phyloP scores from a whole-genome alignment of 225 moss, liverwort and hornwort genomes.

The Ulota crispa region DNA sequence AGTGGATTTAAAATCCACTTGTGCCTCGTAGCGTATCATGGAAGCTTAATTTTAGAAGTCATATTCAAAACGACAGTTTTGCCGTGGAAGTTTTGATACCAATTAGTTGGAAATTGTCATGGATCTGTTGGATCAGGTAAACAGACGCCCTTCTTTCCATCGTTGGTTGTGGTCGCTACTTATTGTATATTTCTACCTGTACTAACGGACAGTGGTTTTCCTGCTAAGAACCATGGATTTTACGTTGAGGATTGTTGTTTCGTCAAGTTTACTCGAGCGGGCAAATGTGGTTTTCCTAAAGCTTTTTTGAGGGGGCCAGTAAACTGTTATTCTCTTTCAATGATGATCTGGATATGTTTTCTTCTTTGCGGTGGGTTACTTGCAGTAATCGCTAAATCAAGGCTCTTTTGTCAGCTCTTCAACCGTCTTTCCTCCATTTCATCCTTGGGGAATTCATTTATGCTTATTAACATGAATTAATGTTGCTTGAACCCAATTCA shows the following conservation, averaged over 20 bases:
- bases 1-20: conserved; percentile 3
- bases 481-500: no score
- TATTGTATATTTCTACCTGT: neutral
- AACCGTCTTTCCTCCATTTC: no score
- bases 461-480: no score
- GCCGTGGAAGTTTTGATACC: conserved; percentile 4
- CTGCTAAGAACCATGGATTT: neutral
- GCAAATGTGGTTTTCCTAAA: neutral
- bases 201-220: neutral
- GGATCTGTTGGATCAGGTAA: neutral
- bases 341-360: no score
- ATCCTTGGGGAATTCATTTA: no score
- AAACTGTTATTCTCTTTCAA: no score
- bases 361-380: no score
- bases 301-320: neutral
- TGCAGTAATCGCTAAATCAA: neutral
- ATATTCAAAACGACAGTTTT: neutral
- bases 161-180: neutral
- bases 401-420: neutral
- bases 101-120: neutral
- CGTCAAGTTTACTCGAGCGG: neutral
- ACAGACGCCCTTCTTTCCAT: neutral
- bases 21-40: neutral
- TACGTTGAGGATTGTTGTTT: neutral
- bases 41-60: neutral